phyloP scores from a whole-genome alignment of 352 stramenopile genomes.

The Globisporangium ultimum region DNA sequence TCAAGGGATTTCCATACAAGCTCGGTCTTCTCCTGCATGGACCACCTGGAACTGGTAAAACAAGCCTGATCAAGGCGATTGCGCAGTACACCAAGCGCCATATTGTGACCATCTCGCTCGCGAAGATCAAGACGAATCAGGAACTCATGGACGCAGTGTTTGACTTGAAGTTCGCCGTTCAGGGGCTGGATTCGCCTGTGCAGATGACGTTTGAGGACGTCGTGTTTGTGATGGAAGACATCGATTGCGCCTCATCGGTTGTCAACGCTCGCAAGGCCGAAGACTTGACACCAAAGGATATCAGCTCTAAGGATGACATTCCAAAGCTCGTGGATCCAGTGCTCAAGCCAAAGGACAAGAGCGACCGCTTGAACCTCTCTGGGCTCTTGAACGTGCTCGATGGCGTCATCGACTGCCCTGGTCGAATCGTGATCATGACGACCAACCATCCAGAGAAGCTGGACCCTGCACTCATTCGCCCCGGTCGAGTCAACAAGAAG shows the following conservation, averaged over 20 bases:
- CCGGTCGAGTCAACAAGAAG: constrained; percentile 85
- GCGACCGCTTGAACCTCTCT: constrained; percentile 37
- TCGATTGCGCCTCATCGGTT: constrained; percentile 51
- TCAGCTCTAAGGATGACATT: too few species aligned
- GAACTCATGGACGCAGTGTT: constrained; percentile 56
- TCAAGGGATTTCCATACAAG: constrained; percentile 85
- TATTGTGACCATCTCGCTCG: constrained; percentile 56
- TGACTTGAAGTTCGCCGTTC: constrained; percentile 32
- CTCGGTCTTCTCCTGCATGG: constrained; percentile 77
- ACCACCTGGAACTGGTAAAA: constrained; percentile 85
- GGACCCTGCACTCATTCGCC: constrained; percentile 82
- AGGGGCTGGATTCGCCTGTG: constrained; percentile 38
- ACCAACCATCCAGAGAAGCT: constrained; percentile 87
- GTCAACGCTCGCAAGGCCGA: constrained; percentile 27
- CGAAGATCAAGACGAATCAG: constrained; percentile 61
- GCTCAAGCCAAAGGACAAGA: constrained; percentile 16
- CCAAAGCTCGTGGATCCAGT: neutral
- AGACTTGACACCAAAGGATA: too few species aligned
- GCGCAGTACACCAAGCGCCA: constrained; percentile 61
- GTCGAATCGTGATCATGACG: constrained; percentile 85
- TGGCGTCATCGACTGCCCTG: constrained; percentile 76
- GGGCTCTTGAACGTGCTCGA: constrained; percentile 86
- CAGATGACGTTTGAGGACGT: constrained; percentile 44
- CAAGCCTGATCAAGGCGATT: constrained; percentile 78
- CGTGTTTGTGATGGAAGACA: constrained; percentile 17